Evolutionary conservation across 495 filamentous ascomycete species (phyloP), one percentile per base, ranked within the genome.

Genomic region (Podospora bellae-mahoneyi): DNA sequence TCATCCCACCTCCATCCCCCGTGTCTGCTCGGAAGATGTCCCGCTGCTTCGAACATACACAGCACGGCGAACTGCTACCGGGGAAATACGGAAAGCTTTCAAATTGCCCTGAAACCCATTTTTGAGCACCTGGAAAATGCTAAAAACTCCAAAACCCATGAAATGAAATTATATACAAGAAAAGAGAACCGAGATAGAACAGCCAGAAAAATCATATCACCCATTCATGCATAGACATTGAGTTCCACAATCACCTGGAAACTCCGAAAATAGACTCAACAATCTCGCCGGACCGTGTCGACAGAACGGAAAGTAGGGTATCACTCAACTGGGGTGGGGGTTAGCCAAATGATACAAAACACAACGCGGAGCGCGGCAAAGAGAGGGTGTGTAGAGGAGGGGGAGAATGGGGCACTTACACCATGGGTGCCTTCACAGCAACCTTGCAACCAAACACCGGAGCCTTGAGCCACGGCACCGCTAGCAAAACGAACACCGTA

Each of bases 391-490:
- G 39, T 10, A 48, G 15, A 48, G 44, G 34, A 13, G n/a, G 34
- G 26, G 55, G 3, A 58, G 5, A 15, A n/a, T 20, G 19, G 30
- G 16, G 64, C 27, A 86, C 89, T 86, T 83, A 93, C 90, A 48
- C 95, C 95, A 76, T 97, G 95, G 30, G 92, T 97, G 67, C 83
- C 86, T 79, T 99, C 93, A 73, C 93, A 95, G 77, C 93, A 97
- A 1, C 95, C 95, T 78, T 97, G 95, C 68, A 99, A 82, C 93
- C 92, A 99, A 39, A 97, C 84, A 13, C 93, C 93, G n/a, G 81
- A 83, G 2, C 79, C 81, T 7, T 87, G 85, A 16, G 89, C 82
- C 30, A 97, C 90, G 68, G 86, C 85, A 27, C 83, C 86, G 7
- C 83, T 79, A 27, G 87, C 83, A 70, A 94, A 90, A 28, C 84